These are phyloP conservation scores for Podospora anserina DNA, from an alignment of 495 filamentous ascomycete species.

Conservation along the genomic window DNA sequence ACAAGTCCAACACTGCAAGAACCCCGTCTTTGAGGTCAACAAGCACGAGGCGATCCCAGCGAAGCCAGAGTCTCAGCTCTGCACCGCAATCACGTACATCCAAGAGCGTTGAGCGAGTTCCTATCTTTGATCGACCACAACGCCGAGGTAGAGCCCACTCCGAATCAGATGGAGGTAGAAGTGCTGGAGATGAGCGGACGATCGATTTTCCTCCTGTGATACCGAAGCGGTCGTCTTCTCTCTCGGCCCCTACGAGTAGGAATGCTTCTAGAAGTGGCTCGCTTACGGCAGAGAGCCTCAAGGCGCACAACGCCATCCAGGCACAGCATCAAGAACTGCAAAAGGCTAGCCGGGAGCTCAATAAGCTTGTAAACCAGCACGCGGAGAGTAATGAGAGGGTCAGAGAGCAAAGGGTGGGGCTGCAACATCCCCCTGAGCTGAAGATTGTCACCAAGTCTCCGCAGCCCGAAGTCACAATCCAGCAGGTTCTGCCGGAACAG, in stretches of 20 bases:
- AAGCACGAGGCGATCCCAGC: constrained; percentile 48
- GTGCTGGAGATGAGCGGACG: constrained; percentile 46
- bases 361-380: constrained; percentile 26
- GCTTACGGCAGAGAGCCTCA: constrained; percentile 63
- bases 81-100: constrained; percentile 34
- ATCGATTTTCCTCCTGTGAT: constrained; percentile 60
- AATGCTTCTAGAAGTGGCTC: constrained; percentile 63
- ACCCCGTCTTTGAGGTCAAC: constrained; percentile 53
- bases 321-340: constrained; percentile 32
- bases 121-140: constrained; percentile 33
- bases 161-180: constrained; percentile 44
- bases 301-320: constrained; percentile 52
- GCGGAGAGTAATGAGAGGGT: neutral
- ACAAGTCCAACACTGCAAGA: constrained; percentile 41
- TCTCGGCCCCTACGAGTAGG: constrained; percentile 68
- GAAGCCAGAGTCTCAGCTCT: constrained; percentile 46
- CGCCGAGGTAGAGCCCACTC: constrained; percentile 45
- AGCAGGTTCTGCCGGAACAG: constrained; percentile 35
- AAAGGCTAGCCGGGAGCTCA: constrained; percentile 27
- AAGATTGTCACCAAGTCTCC: neutral
- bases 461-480: constrained; percentile 18
- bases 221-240: constrained; percentile 59
- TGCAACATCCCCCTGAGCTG: neutral
- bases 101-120: constrained; percentile 33
- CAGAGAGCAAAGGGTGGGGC: neutral